A percentile compares a stretch with the other conserved stretches of the same genome.
Evolutionary conservation across 2,329 filamentous ascomycete genomes (phyloP).

Genomic region (Diaporthe velutina): DNA sequence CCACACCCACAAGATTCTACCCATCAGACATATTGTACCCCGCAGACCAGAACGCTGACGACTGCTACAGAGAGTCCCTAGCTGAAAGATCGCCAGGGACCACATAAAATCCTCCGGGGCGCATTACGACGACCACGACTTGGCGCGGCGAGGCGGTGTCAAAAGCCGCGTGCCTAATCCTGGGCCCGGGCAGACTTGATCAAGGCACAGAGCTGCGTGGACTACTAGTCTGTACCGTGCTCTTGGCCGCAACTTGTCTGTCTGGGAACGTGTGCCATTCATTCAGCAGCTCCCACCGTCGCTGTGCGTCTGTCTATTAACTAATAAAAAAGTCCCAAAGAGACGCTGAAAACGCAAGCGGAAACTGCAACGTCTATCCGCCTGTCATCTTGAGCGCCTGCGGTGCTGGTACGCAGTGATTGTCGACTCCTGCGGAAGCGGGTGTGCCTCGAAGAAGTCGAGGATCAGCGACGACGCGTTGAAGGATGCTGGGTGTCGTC

Average conservation of each 20-base stretch:
- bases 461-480: slow-evolving; percentile 41
- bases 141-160: slow-evolving; percentile 8
- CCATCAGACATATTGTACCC: neutral
- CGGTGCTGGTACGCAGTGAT: neutral
- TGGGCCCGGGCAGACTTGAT: neutral
- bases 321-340: neutral
- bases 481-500: slow-evolving; percentile 40
- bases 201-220: slow-evolving; percentile 4
- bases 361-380: neutral
- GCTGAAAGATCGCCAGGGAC: slow-evolving; percentile 33
- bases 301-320: neutral
- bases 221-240: neutral
- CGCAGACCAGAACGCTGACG: slow-evolving; percentile 17
- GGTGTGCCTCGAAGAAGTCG: slow-evolving; percentile 39
- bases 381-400: neutral
- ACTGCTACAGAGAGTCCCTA: neutral
- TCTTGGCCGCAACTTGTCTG: neutral
- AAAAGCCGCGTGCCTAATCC: slow-evolving; percentile 11
- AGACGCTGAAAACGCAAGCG: neutral
- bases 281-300: neutral
- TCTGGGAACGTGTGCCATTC: neutral
- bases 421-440: neutral
- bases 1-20: neutral
- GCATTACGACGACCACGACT: slow-evolving; percentile 22
- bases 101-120: neutral